Conservation (phyloP, 305 asterid genomes). For the Solanum hybrid region DNA sequence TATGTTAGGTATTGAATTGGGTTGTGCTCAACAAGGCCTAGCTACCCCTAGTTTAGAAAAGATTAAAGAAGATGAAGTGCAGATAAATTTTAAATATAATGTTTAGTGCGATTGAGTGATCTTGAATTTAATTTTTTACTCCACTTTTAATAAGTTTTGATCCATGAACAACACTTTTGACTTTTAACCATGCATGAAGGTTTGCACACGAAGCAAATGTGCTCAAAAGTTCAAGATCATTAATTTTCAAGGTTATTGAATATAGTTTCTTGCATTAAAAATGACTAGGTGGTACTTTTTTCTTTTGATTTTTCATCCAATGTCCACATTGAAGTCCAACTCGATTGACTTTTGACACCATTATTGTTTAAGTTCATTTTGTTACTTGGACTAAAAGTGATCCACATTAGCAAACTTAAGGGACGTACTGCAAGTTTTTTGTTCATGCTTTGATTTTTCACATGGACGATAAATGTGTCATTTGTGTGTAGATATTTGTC, state of each 20-base stretch:
- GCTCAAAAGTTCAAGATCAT: too few relatives aligned
- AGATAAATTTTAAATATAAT: too few relatives aligned
- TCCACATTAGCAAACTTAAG: background rate
- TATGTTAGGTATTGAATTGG: background rate
- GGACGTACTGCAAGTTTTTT: background rate
- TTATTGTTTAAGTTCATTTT: background rate
- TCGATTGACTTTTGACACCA: too few relatives aligned
- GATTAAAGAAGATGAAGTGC: background rate
- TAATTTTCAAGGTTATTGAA: background rate
- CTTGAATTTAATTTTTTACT: background rate
- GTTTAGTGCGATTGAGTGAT: background rate
- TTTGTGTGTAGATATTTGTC: background rate
- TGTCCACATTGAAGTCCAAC: background rate
- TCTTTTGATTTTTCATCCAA: background rate
- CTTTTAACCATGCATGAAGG: background rate
- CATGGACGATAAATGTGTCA: background rate
- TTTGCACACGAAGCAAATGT: background rate
- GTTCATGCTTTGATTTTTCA: background rate
- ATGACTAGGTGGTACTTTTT: too few relatives aligned
- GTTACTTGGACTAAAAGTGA: background rate
- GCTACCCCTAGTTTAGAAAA: background rate
- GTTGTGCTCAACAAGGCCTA: background rate
- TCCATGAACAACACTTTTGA: background rate
- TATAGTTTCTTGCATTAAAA: background rate
- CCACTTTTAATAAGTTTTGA: background rate